Evolutionary conservation across 2,329 filamentous ascomycete species (phyloP), one percentile per base, ranked within the genome.

Genomic region (Colletotrichum orchidophilum): DNA sequence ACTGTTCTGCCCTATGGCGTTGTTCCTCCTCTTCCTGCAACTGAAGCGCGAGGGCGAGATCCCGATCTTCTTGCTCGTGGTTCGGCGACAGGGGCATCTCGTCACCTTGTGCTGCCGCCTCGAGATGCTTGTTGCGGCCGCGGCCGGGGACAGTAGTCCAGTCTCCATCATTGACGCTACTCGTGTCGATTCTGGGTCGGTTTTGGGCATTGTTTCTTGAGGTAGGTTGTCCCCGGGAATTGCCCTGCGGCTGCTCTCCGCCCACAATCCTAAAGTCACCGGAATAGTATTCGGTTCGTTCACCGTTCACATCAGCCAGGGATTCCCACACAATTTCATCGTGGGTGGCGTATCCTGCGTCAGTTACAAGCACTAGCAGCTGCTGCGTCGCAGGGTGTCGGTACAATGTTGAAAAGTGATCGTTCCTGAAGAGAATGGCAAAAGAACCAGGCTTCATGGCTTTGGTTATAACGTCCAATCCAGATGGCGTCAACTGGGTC

Each of bases 251-350:
- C 74, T 70, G 78, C 82, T 69, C 39, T 75, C 91, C 91, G 24
- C 94, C 92, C n/a, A 98, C 93, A 0, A 93, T 86, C 35, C 92
- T 89, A 80, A 98, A 98, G 77, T 98, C 95, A 1, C 96, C 96
- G 0, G 95, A 94, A 75, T 94, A 94, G 76, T 97, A 94, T 78
- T 95, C 93, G 2, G 94, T 91, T 15, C 89, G 89, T 76, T 93
- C 92, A 8, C 96, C 96, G 62, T 92, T 96, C 26, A 97, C 92
- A 76, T 98, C 96, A 1, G 93, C 92, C 2, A 99, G 86, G 11
- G 93, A 96, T 81, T 99, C 96, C 96, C 96, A 99, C 0, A 99
- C 94, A 13, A 99, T 91, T 79, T 98, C 96, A 18, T 95, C 92
- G 75, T 98, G 94, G 11, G 87, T 89, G 12, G 93, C 91, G 77